A percentile compares a stretch with the other conserved stretches of the same genome.
phyloP scores from a whole-genome alignment of 31 red algal species.

The Porphyra umbilicalis region DNA sequence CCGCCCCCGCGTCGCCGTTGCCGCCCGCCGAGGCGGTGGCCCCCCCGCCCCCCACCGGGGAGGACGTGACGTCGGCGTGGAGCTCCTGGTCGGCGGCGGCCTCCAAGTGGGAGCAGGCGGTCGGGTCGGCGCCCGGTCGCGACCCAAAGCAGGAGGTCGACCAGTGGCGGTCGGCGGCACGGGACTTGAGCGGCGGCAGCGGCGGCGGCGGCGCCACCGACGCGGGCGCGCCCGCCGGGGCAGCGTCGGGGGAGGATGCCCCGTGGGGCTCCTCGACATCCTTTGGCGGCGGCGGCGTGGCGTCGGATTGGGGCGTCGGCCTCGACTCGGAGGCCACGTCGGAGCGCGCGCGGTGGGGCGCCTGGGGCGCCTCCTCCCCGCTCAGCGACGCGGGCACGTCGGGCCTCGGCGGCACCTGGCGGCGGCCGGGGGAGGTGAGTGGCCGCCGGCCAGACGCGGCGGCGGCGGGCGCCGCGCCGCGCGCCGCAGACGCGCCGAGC shows the following conservation, averaged over 20 bases:
- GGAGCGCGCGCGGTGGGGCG: conserved; percentile 45
- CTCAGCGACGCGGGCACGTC: neutral
- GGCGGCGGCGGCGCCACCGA: too few relatives aligned
- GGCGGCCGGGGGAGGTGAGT: neutral
- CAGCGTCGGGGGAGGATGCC: neutral
- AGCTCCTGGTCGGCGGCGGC: conserved; percentile 19
- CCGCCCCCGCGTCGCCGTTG: neutral
- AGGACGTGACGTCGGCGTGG: conserved; percentile 28
- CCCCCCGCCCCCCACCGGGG: neutral
- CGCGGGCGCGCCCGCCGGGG: neutral
- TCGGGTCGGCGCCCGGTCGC: conserved; percentile 5
- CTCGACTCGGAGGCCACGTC: conserved; percentile 30
- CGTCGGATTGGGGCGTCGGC: conserved; percentile 32
- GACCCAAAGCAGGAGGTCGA: conserved; percentile 67
- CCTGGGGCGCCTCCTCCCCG: conserved; percentile 20
- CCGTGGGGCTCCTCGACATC: neutral
- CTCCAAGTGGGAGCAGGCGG: conserved; percentile 14
- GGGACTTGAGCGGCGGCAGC: too few relatives aligned
- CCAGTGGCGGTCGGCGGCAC: conserved; percentile 58
- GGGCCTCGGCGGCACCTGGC: neutral
- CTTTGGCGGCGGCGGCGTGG: conserved; percentile 3
- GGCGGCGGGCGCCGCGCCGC: neutral
- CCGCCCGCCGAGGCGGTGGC: neutral
- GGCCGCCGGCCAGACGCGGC: neutral
- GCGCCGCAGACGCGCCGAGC: neutral